Conservation (phyloP, 257 asterid genomes). For the Handroanthus guayacan region DNA sequence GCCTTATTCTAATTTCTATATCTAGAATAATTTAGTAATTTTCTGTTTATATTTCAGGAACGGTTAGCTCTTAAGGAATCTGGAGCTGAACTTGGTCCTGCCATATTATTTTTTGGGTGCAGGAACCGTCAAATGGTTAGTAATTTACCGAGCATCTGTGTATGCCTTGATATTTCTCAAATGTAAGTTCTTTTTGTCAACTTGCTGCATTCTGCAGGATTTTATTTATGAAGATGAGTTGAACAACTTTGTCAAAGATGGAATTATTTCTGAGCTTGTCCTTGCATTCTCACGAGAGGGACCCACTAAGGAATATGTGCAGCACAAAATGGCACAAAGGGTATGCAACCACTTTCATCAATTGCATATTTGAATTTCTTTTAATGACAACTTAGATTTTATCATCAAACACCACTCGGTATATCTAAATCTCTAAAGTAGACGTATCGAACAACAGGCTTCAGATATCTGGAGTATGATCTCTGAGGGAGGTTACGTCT, state of each 20-base stretch:
- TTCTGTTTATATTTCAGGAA: slow-evolving; percentile 66
- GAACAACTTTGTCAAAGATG: slow-evolving; percentile 66
- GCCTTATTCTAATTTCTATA: slow-evolving; percentile 23
- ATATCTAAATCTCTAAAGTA: neutral
- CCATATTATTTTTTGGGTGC: slow-evolving; percentile 87
- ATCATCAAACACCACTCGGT: neutral
- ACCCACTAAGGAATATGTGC: slow-evolving; percentile 82
- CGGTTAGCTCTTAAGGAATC: slow-evolving; percentile 85
- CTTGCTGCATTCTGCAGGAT: slow-evolving; percentile 61
- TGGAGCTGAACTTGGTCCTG: slow-evolving; percentile 90
- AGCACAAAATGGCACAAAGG: slow-evolving; percentile 89
- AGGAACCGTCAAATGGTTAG: slow-evolving; percentile 89
- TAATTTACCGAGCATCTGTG: slow-evolving; percentile 31
- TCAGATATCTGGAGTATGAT: slow-evolving; percentile 80
- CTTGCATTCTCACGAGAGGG: slow-evolving; percentile 97
- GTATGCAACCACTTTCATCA: slow-evolving; percentile 42
- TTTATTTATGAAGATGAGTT: slow-evolving; percentile 83
- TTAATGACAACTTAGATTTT: slow-evolving; percentile 14
- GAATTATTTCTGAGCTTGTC: slow-evolving; percentile 78
- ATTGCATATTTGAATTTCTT: neutral
- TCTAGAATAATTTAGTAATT: slow-evolving; percentile 8
- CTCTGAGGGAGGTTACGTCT: slow-evolving; percentile 75
- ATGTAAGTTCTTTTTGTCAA: neutral
- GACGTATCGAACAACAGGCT: slow-evolving; percentile 54
- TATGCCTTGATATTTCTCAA: slow-evolving; percentile 7